Evolutionary conservation across 2,329 filamentous ascomycete species (phyloP).

Genomic region (Colletotrichum sp.): DNA sequence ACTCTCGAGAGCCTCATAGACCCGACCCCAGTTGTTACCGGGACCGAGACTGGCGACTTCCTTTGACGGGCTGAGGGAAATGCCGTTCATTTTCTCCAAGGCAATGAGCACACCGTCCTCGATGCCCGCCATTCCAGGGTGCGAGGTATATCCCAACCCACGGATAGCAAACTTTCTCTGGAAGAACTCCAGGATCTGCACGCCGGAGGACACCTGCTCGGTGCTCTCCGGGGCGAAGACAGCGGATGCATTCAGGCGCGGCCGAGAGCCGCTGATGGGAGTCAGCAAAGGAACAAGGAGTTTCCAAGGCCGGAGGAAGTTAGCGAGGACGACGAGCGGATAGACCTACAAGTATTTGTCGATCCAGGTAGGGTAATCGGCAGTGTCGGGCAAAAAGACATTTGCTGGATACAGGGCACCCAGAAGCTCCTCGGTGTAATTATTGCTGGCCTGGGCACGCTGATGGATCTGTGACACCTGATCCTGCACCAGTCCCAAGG

Average conservation of each 20-base stretch:
- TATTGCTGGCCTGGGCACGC: too few relatives aligned
- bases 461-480: too few relatives aligned
- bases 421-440: too few relatives aligned
- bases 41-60: neutral
- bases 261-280: neutral
- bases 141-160: neutral
- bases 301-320: too few relatives aligned
- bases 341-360: too few relatives aligned
- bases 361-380: too few relatives aligned
- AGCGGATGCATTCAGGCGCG: neutral
- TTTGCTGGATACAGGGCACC: too few relatives aligned
- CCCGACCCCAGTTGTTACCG: neutral
- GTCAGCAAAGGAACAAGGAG: neutral
- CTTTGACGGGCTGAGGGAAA: neutral
- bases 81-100: neutral
- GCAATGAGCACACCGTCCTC: neutral
- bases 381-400: too few relatives aligned
- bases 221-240: neutral
- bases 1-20: neutral
- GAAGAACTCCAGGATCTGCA: neutral
- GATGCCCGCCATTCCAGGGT: neutral
- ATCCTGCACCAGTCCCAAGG: too few relatives aligned
- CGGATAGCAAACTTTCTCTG: neutral
- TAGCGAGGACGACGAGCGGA: too few relatives aligned
- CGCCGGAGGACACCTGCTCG: neutral